Base-by-base conservation (phyloP, 805 yeast genomes). In the Wickerhamomyces bovis region DNA sequence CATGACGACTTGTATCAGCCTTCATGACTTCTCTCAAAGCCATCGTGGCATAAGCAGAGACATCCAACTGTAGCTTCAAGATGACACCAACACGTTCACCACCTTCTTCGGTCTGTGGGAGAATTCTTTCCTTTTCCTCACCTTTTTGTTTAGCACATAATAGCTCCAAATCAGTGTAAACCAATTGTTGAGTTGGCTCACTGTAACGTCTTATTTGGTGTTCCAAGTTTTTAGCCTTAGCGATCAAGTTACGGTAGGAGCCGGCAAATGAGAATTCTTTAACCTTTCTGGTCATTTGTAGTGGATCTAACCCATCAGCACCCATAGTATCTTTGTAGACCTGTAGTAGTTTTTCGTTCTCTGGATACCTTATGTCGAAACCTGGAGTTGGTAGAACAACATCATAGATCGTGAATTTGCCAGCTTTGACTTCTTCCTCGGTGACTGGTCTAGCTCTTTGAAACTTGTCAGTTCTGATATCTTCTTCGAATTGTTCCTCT, bases 341-440 rank as follows among this genome's bases (percentile, higher is more conserved):
- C 38, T 80, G 72, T 55, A 70, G 72, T 41, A 88, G 68, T 38
- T 73, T 64, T 44, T 72, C 73, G 58, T 88, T 85, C 11, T 75
- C 69, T 7, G 99, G 99, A 60, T 94, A 94, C 13, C 73, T 61
- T n/a, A 94, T 79, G 61, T 89, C 97, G 63, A 81, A 89, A 0
- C 99, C 99, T 2, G 99, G 99, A 0, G 96, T 79, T n/a, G 99
- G 98, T 46, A 94, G 71, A 3, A 95, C 96, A 25, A 94, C 74
- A 64, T 94, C 98, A 59, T 76, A 82, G 30, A 92, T 84, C 12
- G 84, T 65, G 61, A 74, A 86, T 45, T 73, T 76, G 0, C 78
- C 78, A 2, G 69, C 46, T 5, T 70, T 77, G 21, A 83, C 69
- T 49, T 92, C 98, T 47, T 81, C 89, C 45, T 77, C 72, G 1